Conservation (phyloP, 2,329 filamentous ascomycete genomes). For the Cercospora janseana region DNA sequence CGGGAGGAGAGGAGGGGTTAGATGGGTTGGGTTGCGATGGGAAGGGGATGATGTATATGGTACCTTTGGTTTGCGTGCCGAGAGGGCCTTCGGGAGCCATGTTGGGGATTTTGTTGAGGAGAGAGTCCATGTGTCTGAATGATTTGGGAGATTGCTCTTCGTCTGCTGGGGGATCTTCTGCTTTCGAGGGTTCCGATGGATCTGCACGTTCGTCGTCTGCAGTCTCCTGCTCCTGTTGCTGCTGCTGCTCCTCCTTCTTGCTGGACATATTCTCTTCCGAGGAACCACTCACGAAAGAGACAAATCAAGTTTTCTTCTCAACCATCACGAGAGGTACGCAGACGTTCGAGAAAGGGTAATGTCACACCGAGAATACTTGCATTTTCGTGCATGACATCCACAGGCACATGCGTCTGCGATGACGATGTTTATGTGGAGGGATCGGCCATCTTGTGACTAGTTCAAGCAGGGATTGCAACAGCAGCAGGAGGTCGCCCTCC, state of each 20-base stretch:
- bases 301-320: neutral
- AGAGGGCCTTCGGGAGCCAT: constrained; percentile 31
- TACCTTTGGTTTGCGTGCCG: constrained; percentile 29
- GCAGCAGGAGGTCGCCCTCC: too few relatives aligned
- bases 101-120: constrained; percentile 28
- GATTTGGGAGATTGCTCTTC: neutral
- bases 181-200: too few relatives aligned
- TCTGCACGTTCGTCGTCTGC: neutral
- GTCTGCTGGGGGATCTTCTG: neutral
- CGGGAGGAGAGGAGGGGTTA: neutral
- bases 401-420: constrained; percentile 3
- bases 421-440: constrained; percentile 8
- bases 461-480: too few relatives aligned
- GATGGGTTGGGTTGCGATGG: neutral
- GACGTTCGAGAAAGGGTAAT: neutral
- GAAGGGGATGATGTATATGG: constrained; percentile 1
- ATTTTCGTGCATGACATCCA: constrained; percentile 1
- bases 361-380: neutral
- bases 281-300: neutral
- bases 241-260: neutral
- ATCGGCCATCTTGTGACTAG: constrained; percentile 14
- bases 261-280: neutral
- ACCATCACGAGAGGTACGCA: neutral
- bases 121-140: constrained; percentile 16
- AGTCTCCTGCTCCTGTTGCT: neutral